Percentiles rank a stretch among this genome's conserved stretches.
Evolutionary conservation across 2,329 filamentous ascomycete species (phyloP).

Genomic region (Pseudogymnoascus sp.): DNA sequence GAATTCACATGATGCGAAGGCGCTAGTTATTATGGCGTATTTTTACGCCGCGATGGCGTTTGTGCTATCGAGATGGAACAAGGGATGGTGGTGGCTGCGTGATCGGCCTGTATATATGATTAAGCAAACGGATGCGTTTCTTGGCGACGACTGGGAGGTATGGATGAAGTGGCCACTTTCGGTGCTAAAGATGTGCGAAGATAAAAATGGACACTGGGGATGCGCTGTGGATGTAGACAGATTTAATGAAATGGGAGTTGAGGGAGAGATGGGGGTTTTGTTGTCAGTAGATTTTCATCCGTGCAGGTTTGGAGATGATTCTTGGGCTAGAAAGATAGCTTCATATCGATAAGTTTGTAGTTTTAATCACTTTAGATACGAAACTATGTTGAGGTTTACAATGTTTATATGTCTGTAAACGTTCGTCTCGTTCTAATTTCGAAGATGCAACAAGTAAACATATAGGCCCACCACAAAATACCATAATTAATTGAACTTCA

Average conservation of each 20-base stretch:
- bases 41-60: conserved; percentile 18
- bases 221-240: neutral
- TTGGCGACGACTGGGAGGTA: conserved; percentile 14
- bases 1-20: conserved; percentile 14
- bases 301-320: conserved; percentile 3
- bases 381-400: neutral
- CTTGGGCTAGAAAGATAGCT: neutral
- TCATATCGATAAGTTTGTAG: neutral
- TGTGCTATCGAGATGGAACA: conserved; percentile 13
- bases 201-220: neutral
- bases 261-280: neutral
- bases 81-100: conserved; percentile 19
- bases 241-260: neutral
- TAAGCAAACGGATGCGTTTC: conserved; percentile 15
- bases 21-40: conserved; percentile 17
- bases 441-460: neutral
- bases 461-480: neutral
- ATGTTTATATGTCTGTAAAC: neutral
- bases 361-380: neutral
- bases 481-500: neutral
- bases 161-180: conserved; percentile 19
- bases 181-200: neutral
- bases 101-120: conserved; percentile 20
- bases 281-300: neutral
- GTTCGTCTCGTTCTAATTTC: neutral